These are phyloP conservation scores for Mrakia frigida DNA, from an alignment of 768 basidiomycete species.

Conservation along the genomic window DNA sequence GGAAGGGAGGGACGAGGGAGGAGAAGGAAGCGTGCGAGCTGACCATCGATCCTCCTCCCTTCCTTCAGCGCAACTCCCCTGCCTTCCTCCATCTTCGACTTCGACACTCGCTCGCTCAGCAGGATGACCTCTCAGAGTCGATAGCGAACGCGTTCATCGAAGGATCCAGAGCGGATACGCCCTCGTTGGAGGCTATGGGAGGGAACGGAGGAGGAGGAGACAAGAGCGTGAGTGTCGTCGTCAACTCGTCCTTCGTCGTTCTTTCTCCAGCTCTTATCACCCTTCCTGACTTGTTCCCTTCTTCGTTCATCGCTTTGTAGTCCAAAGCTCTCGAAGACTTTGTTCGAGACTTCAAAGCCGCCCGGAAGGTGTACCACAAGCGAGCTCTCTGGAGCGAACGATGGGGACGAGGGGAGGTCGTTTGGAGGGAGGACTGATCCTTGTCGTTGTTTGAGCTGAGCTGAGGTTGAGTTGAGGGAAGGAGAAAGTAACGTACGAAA, in stretches of 20 bases:
- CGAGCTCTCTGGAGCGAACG: constrained; percentile 81
- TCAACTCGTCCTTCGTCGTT: neutral
- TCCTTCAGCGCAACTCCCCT: constrained; percentile 57
- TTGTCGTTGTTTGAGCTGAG: neutral
- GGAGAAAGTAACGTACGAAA: neutral
- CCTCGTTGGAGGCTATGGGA: constrained; percentile 36
- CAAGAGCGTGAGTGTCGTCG: constrained; percentile 19
- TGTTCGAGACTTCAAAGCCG: constrained; percentile 77
- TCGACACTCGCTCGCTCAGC: constrained; percentile 78
- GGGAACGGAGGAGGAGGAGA: neutral
- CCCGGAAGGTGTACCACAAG: constrained; percentile 87
- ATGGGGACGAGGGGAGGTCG: constrained; percentile 78
- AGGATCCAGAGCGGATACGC: constrained; percentile 45
- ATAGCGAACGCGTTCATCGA: constrained; percentile 79
- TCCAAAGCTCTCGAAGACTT: constrained; percentile 71
- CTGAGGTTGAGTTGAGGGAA: neutral
- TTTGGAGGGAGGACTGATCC: constrained; percentile 63
- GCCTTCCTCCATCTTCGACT: constrained; percentile 85
- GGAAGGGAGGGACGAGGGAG: no score
- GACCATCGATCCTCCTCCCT: neutral
- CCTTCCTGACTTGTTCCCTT: no score
- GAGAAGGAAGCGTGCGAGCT: neutral
- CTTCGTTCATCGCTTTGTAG: constrained; percentile 17
- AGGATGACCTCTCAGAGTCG: constrained; percentile 82
- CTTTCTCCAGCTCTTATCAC: neutral